These are phyloP conservation scores for Paramecium primaurelia DNA, from an alignment of 73 alveolate species.

Conservation along the genomic window DNA sequence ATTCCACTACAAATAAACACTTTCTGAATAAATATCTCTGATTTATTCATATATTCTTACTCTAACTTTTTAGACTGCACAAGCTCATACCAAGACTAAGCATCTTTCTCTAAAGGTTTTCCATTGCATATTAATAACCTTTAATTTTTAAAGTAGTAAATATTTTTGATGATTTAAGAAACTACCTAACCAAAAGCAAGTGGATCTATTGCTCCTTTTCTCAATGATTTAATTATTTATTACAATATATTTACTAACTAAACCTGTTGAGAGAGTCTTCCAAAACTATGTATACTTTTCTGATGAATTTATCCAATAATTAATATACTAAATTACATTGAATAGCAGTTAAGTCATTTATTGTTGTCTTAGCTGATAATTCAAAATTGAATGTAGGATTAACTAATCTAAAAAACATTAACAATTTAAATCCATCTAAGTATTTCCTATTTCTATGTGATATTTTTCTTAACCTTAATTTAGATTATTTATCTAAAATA, in stretches of 20 bases:
- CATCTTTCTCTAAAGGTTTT: conserved; percentile 64
- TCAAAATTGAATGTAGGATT: conserved; percentile 99
- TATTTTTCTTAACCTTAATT: conserved; percentile 86
- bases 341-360: conserved; percentile 99
- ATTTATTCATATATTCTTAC: conserved; percentile 77
- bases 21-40: conserved; percentile 82
- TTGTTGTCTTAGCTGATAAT: conserved; percentile 99
- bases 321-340: conserved; percentile 97
- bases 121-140: conserved; percentile 95
- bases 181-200: conserved; percentile 94
- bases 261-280: conserved; percentile 99
- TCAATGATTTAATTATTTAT: conserved; percentile 94
- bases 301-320: conserved; percentile 76
- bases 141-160: conserved; percentile 98
- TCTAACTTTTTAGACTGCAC: conserved; percentile 85
- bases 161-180: conserved; percentile 99
- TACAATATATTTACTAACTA: conserved; percentile 96
- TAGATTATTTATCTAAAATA: conserved; percentile 89
- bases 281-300: conserved; percentile 95
- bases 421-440: conserved; percentile 93
- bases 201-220: conserved; percentile 94
- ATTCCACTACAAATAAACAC: conserved; percentile 95
- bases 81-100: conserved; percentile 94
- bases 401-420: conserved; percentile 96
- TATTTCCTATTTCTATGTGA: conserved; percentile 95